Evolutionary conservation across 768 basidiomycete species (phyloP), one percentile per base, ranked within the genome.

Genomic region (Rhizopogon rudus): DNA sequence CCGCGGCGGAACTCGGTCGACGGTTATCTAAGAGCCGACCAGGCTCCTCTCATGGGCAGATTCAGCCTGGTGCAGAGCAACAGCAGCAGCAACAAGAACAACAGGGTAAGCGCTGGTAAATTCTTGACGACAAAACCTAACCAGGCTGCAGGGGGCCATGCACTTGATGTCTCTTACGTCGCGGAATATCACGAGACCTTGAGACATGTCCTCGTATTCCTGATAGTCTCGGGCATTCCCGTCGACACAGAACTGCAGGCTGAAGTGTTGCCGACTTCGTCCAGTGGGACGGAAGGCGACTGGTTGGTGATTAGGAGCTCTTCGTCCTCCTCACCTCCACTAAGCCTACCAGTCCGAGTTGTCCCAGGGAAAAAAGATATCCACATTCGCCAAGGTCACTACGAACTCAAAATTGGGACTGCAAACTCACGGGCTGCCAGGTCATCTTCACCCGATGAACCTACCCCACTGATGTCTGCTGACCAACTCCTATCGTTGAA

Each of bases 141-240:
- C 14, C 16, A 49, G 14, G 9, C 22, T 25, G 20, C 48, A 49
- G 48, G 20, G 20, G 14, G 14, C 9, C 16, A 57, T 40, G 68
- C 69, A 0, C 64, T 80, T 7, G 68, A 74, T 46, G 67, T 86
- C 8, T 68, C 75, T 14, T 86, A 80, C 58, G 71, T 87, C 28
- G 82, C 83, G 1, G 95, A 97, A 69, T 81, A 91, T 63, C 93
- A 95, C 65, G 91, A 94, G 66, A 91, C 84, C 54, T 80, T 98
- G 4, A 83, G 85, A 22, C 87, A 87, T 48, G 78, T 96, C 31
- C 75, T 92, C 37, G 81, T 92, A 22, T 88, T 92, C 65, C 73
- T 94, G 51, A 80, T 81, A 20, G 72, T 84, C 33, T 75, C 75
- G 2, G 80, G 81, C 3, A 65, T 75, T 4, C 75, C 72, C 1